Percentiles rank a stretch among this genome's conserved stretches.
phyloP scores from a whole-genome alignment of 2,329 filamentous ascomycete genomes.

The Aspergillus eucalypticola region DNA sequence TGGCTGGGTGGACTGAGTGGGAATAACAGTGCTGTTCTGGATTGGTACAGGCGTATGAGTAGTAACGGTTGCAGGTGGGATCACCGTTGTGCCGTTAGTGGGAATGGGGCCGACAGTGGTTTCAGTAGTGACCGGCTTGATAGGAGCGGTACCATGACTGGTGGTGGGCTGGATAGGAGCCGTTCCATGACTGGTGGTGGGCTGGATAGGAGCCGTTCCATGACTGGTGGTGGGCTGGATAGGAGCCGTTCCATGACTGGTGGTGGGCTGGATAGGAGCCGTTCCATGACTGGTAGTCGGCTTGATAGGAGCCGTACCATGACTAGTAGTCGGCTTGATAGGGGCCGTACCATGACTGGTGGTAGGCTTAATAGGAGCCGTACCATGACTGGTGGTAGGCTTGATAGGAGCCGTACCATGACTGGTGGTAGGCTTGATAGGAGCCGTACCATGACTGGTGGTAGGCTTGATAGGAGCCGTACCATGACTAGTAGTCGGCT shows the following conservation, averaged over 20 bases:
- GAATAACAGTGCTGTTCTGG: slow-evolving; percentile 20
- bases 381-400: neutral
- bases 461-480: slow-evolving; percentile 13
- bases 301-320: slow-evolving; percentile 7
- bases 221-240: neutral
- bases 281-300: slow-evolving; percentile 3
- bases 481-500: neutral
- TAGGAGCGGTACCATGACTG: neutral
- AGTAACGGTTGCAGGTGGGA: slow-evolving; percentile 1
- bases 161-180: neutral
- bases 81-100: slow-evolving; percentile 2
- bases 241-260: neutral
- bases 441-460: neutral
- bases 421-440: neutral
- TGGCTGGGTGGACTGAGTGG: slow-evolving; percentile 14
- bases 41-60: slow-evolving; percentile 12
- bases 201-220: neutral
- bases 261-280: neutral
- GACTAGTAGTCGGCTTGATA: neutral
- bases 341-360: neutral
- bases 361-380: neutral
- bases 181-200: neutral
- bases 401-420: neutral
- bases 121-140: neutral
- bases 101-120: slow-evolving; percentile 3